phyloP scores from a whole-genome alignment of 352 stramenopile species.

The Plasmopara muralis region DNA sequence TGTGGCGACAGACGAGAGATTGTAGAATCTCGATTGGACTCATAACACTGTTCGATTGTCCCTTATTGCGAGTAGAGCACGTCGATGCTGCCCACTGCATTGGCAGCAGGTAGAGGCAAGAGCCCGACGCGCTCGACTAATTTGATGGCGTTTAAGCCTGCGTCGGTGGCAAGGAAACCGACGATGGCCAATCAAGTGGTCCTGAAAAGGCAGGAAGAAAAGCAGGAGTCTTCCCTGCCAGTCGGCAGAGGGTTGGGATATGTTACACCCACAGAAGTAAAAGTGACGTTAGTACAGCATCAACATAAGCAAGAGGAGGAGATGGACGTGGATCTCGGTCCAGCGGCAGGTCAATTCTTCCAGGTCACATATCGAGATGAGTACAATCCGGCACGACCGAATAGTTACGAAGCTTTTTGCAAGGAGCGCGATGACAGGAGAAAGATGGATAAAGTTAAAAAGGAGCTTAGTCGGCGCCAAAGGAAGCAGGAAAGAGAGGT shows the following conservation, averaged over 20 bases:
- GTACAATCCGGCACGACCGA: constrained; percentile 82
- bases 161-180: constrained; percentile 39
- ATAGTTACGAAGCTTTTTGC: constrained; percentile 86
- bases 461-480: constrained; percentile 70
- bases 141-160: constrained; percentile 52
- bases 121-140: constrained; percentile 29
- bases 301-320: constrained; percentile 6
- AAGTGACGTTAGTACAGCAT: constrained; percentile 19
- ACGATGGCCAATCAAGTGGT: constrained; percentile 11
- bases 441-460: constrained; percentile 79
- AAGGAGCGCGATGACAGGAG: constrained; percentile 66
- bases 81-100: constrained; percentile 43
- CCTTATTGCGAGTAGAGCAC: constrained; percentile 23
- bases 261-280: constrained; percentile 34
- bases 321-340: constrained; percentile 14
- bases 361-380: constrained; percentile 73
- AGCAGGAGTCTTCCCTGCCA: constrained; percentile 2
- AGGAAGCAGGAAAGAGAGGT: constrained; percentile 67
- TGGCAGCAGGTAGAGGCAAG: constrained; percentile 35
- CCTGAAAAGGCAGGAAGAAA: constrained; percentile 13
- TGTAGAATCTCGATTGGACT: neutral
- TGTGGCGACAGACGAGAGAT: constrained; percentile 1
- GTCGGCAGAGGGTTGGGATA: constrained; percentile 31
- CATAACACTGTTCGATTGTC: constrained; percentile 1
- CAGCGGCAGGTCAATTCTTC: constrained; percentile 46